phyloP scores from a whole-genome alignment of 495 filamentous ascomycete genomes.

The Talaromyces ruber region DNA sequence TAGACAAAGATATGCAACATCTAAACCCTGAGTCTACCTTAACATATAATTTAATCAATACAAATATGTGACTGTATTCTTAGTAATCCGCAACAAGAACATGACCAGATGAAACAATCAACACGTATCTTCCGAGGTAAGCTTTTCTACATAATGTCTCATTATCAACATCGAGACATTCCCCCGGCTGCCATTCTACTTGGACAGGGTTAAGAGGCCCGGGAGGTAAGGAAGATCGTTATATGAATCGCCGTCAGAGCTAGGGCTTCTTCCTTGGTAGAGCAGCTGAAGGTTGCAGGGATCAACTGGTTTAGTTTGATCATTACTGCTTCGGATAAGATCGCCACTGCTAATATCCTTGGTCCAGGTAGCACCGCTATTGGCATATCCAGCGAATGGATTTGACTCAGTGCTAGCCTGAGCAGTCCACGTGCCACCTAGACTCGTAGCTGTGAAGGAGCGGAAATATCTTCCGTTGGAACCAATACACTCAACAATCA shows the following conservation, averaged over 20 bases:
- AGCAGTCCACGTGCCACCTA: conserved; percentile 44
- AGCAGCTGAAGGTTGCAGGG: conserved; percentile 48
- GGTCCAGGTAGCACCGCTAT: conserved; percentile 51
- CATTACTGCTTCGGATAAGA: conserved; percentile 40
- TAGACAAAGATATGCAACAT: no score
- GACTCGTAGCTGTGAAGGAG: conserved; percentile 47
- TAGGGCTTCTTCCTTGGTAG: conserved; percentile 43
- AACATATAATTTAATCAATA: no score
- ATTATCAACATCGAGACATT: neutral
- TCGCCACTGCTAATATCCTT: conserved; percentile 60
- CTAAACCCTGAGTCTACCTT: no score
- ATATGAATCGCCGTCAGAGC: conserved; percentile 22
- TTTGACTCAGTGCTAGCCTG: conserved; percentile 41
- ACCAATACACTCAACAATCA: conserved; percentile 57
- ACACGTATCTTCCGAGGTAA: neutral
- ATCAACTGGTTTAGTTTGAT: conserved; percentile 49
- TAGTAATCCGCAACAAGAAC: neutral
- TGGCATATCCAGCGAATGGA: conserved; percentile 52
- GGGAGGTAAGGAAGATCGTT: conserved; percentile 39
- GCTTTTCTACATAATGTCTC: neutral
- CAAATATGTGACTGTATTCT: neutral
- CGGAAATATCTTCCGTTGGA: conserved; percentile 53
- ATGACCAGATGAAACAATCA: neutral
- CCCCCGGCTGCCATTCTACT: neutral
- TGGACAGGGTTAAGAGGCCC: conserved; percentile 18